Evolutionary conservation across 805 yeast species (phyloP), one percentile per base, ranked within the genome.

Genomic region (Suhomyces kilbournensis): DNA sequence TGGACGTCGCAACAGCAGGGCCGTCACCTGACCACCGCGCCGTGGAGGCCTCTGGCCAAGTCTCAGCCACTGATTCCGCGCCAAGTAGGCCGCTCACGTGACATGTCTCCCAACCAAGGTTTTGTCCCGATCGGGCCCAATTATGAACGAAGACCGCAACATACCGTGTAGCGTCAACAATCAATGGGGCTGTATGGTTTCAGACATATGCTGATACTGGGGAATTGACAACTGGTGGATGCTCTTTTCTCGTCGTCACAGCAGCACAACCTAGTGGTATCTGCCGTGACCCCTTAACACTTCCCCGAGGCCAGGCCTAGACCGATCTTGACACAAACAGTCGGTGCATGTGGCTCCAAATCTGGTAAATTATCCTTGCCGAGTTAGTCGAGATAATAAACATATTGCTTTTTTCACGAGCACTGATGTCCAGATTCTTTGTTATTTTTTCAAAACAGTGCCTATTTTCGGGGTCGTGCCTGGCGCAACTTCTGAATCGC

Each of bases 391-490:
- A 40, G 40, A 48, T 28, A 48, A 48, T 48, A 48, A 48, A 48
- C 50, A 48, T 10, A 38, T 48, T 48, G 48, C 48, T 46, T 46
- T 46, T 46, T 46, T 15, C 42, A 38, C 42, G 42, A 38, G 42
- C 42, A 38, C 42, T 38, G 42, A 17, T 38, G 42, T 15, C 23
- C 23, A 17, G 12, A 38, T 38, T 38, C 42, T 38, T 38, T 38
- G 42, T 38, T 38, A n/a, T n/a, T 38, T 17, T 8, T 10, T 1
- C 10, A 17, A n/a, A 35, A 38, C 23, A 38, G 42, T 38, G 42
- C 42, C 47, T 26, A n/a, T 44, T 44, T 42, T 44, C 35, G 20
- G 17, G 23, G 47, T 25, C 47, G 32, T 26, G n/a, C 47, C 47
- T 28, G 34, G 25, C 47, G 4, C 22, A n/a, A 32, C 23, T 38